Base-by-base conservation (phyloP, 768 basidiomycete genomes). In the Calocybe indica region DNA sequence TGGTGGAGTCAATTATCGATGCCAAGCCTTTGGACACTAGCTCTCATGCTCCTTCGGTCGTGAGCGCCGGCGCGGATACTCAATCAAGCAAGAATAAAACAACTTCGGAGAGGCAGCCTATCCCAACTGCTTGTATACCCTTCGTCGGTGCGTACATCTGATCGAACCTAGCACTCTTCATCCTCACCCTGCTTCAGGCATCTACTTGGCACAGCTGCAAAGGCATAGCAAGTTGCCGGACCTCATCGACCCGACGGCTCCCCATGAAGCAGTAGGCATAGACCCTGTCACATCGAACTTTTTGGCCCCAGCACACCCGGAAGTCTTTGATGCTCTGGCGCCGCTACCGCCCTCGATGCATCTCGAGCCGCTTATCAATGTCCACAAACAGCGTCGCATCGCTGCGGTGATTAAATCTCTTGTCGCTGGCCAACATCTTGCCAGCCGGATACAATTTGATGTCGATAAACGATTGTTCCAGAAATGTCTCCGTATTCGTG, bases 341-440 rank as follows among this genome's bases (percentile, higher is more conserved):
- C 76, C 83, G 6, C 77, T 92, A 4, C 90, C 89, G 0, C 59
- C 79, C 1, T 76, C 78, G n/a, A 88, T 91, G 72, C 79, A 83
- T 51, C 76, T 92, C 29, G 88, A 92, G 56, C 88, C 90, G 3
- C 65, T 92, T 49, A 88, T 92, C 67, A 92, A 91, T 59, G 84
- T 92, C 5, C 88, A 92, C 64, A 92, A 92, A 64, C 90, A 92
- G 60, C 80, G 90, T 33, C 67, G 84, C 54, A 86, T 89, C 45
- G 88, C 90, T 7, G 78, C 76, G 11, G 83, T 88, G 37, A 87
- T 92, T 68, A 89, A 90, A 62, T 75, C 79, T 6, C 67, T 92
- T 46, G 87, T 92, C 6, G 81, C 84, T 7, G 87, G 88, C 2
- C 90, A 92, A 59, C 90, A 92, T 56, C 76, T 90, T 7, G 86